Base-by-base conservation (phyloP, 805 yeast genomes). In the Saturnispora dispora region DNA sequence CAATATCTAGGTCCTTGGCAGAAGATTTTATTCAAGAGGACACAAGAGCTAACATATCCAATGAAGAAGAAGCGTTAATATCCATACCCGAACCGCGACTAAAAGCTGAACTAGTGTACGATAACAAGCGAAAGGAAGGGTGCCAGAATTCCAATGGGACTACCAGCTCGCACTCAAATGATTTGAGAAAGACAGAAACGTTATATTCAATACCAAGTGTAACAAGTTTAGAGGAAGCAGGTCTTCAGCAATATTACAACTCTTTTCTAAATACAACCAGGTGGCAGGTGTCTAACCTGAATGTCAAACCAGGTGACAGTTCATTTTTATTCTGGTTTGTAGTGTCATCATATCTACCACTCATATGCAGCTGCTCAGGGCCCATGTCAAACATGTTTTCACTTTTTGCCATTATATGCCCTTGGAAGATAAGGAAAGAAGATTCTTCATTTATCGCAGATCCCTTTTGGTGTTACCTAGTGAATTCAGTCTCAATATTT, bases 321-420 rank as follows among this genome's bases (percentile, higher is more conserved):
- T 20, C 53, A 18, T 67, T 67, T 40, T 48, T 61, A 5, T 25
- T 63, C 35, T 87, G 95, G 93, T 84, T 83, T 57, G 59, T 75
- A 13, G 65, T 83, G 0, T 81, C 90, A 3, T 75, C 84, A 2
- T 81, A 82, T 57, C 75, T 87, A 56, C 96, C 96, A 0, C 73
- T 88, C 25, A 62, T 83, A 7, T 81, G 90, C 1, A 88, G 91
- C 5, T 85, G 91, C 57, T 59, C 82, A 36, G 95, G 93, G 0
- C 95, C 96, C 0, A 58, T 88, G 27, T 82, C 91, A 6, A 86
- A 86, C 58, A 76, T 85, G 73, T 74, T 81, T 41, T 83, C 91
- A 0, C 71, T 85, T 5, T 81, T 85, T 1, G 87, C 90, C 5
- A 72, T 86, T 15, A 79, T 82, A 0, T 82, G 84, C 52, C 72